A percentile compares a stretch with the other conserved stretches of the same genome.
phyloP scores from a whole-genome alignment of 192 early-diverging fungal species.

The Tieghemiomyces parasiticus region DNA sequence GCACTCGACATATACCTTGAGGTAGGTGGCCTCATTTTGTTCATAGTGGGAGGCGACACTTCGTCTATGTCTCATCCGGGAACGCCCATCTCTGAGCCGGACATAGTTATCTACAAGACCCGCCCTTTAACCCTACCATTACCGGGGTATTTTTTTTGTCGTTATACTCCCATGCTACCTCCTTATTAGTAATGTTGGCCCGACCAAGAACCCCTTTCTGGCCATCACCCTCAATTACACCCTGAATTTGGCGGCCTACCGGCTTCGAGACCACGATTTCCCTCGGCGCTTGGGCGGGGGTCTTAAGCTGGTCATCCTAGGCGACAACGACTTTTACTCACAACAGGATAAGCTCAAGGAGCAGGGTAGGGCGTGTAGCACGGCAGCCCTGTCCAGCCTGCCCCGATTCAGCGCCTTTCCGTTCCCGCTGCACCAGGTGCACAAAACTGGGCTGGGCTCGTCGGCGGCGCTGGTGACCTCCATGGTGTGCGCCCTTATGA shows the following conservation, averaged over 20 bases:
- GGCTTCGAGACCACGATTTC: slow-evolving; percentile 17
- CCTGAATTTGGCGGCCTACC: slow-evolving; percentile 23
- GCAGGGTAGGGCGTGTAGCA: slow-evolving; percentile 30
- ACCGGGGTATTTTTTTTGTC: too few relatives aligned
- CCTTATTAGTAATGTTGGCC: too few relatives aligned
- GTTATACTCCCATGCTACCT: too few relatives aligned
- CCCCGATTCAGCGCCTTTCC: slow-evolving; percentile 47
- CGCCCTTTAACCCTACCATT: too few relatives aligned
- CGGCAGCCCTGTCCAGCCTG: slow-evolving; percentile 36
- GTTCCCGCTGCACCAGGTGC: slow-evolving; percentile 47
- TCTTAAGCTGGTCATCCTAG: slow-evolving; percentile 61
- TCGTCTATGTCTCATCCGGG: too few relatives aligned
- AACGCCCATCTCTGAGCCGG: too few relatives aligned
- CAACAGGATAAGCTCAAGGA: slow-evolving; percentile 61
- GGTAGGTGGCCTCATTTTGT: too few relatives aligned
- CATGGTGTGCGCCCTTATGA: slow-evolving; percentile 60
- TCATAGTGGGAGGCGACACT: too few relatives aligned
- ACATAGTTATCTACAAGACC: too few relatives aligned
- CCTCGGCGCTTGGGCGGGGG: slow-evolving; percentile 20
- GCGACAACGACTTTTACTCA: slow-evolving; percentile 99
- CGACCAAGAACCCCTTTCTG: slow-evolving; percentile 56
- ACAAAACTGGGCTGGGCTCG: slow-evolving; percentile 94
- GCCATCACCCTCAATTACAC: slow-evolving; percentile 34
- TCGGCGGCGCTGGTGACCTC: slow-evolving; percentile 95
- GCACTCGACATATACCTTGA: too few relatives aligned